A percentile compares a stretch with the other conserved stretches of the same genome.
Evolutionary conservation across 202 grass and related monocot genomes (phyloP).

Genomic region (Schoenoplectus tabernaemontani): DNA sequence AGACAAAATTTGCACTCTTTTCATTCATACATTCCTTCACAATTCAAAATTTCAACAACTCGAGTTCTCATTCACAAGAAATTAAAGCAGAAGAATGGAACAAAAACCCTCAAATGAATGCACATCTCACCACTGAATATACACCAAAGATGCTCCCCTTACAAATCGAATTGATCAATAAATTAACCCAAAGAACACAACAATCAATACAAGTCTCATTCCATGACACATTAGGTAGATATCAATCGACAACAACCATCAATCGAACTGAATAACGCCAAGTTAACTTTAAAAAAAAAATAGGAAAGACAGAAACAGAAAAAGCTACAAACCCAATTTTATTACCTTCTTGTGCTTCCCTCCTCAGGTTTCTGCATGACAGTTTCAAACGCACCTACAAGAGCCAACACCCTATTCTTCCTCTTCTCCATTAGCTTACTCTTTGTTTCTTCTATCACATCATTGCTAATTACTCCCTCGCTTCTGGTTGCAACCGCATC

Average conservation of each 20-base stretch:
- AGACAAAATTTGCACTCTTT: background rate
- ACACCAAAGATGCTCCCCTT: background rate
- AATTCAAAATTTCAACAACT: background rate
- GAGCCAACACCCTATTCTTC: slow-evolving; percentile 76
- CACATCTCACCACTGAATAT: slow-evolving; percentile 9
- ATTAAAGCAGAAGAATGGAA: background rate
- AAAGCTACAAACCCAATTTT: slow-evolving; percentile 12
- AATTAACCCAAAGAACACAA: background rate
- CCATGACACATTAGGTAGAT: slow-evolving; percentile 12
- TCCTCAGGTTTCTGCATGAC: slow-evolving; percentile 36
- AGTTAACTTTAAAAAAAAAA: background rate
- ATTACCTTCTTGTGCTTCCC: slow-evolving; percentile 14
- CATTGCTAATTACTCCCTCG: slow-evolving; percentile 53
- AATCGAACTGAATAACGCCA: background rate
- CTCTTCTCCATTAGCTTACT: slow-evolving; percentile 75
- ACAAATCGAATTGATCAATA: slow-evolving; percentile 2
- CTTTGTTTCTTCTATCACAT: slow-evolving; percentile 72
- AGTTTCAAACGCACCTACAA: slow-evolving; percentile 85
- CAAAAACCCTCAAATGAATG: background rate
- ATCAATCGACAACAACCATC: slow-evolving; percentile 7
- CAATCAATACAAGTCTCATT: slow-evolving; percentile 9
- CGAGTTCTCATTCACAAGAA: slow-evolving; percentile 10
- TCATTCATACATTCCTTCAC: slow-evolving; percentile 3
- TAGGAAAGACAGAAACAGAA: background rate
- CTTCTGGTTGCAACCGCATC: slow-evolving; percentile 40